Base-by-base conservation (phyloP, 768 basidiomycete genomes). In the Suillus paluster region DNA sequence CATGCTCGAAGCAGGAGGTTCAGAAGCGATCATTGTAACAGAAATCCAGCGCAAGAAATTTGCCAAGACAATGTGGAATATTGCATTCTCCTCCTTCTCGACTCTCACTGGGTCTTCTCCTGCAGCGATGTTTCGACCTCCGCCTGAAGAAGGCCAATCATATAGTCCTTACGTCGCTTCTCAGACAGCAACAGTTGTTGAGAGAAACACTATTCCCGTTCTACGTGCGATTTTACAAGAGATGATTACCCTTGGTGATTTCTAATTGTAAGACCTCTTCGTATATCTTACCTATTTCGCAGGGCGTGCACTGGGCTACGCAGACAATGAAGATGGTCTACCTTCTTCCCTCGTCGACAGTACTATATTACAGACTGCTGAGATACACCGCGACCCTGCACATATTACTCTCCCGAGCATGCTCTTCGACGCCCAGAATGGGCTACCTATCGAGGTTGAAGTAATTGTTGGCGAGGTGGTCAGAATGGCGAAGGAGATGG, bases 1-100 rank as follows among this genome's bases (percentile, higher is more conserved):
- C 11, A 71, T 88, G 11, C 71, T 89, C 5, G 68, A 74, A 56
- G 68, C 70, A 10, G 86, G 86, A 21, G 86, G 86, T 8, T 81
- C 77, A 42, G 76, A 78, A 0, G 70, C 82, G 21, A 78, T 65
- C 0, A 76, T 86, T 57, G 81, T 81, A 14, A 78, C 84, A 19
- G 85, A 89, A 63, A 84, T 89, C n/a, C 87, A 87, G 67, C 79
- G 86, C 15, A 70, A 77, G 64, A 89, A 88, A 68, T 90, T 83
- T 62, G 64, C 74, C 2, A 90, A 90, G 75, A 88, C 88, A 65
- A 79, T 87, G 50, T 88, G 84, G 87, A 89, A 88, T 66, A 75
- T 85, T 49, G 77, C 78, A 1, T 83, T 88, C 65, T 81, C 85
- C 2, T 80, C 83, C 9, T 74, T 82, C 58, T 68, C 85, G 0